Percentiles rank a stretch among this genome's conserved stretches.
Conservation (phyloP, 441 rosid species). For the Pelargonium exstipulatum region DNA sequence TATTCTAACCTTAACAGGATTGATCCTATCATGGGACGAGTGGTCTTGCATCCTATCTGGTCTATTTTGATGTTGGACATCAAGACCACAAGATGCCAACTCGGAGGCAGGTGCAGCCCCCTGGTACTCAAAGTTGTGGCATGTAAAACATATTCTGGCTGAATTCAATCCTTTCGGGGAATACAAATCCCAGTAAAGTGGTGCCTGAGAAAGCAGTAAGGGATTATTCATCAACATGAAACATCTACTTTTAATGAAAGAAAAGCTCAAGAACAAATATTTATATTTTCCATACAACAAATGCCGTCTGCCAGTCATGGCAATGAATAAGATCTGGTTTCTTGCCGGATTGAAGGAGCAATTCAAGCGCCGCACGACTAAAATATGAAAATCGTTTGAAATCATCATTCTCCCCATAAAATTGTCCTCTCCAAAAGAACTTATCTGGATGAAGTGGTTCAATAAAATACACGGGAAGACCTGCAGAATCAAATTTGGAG, state of each 20-base stretch:
- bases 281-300: constrained; percentile 56
- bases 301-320: constrained; percentile 99
- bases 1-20: constrained; percentile 67
- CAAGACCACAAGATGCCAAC: constrained; percentile 86
- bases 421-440: constrained; percentile 92
- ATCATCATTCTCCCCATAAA: constrained; percentile 92
- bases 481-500: constrained; percentile 39
- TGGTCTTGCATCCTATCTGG: constrained; percentile 97
- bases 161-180: constrained; percentile 86
- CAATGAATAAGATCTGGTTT: constrained; percentile 94
- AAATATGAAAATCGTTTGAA: constrained; percentile 89
- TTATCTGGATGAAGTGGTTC: constrained; percentile 95
- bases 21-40: constrained; percentile 64
- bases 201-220: constrained; percentile 50
- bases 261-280: background rate
- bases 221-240: constrained; percentile 12
- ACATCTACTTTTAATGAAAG: constrained; percentile 10
- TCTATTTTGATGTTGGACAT: constrained; percentile 73
- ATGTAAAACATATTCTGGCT: constrained; percentile 94
- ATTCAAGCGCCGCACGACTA: constrained; percentile 93
- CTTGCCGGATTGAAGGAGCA: constrained; percentile 88
- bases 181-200: constrained; percentile 92
- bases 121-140: constrained; percentile 98
- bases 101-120: constrained; percentile 87
- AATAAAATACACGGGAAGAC: constrained; percentile 91